Conservation (phyloP, 805 yeast genomes). For the Saccharomycopsis vini region DNA sequence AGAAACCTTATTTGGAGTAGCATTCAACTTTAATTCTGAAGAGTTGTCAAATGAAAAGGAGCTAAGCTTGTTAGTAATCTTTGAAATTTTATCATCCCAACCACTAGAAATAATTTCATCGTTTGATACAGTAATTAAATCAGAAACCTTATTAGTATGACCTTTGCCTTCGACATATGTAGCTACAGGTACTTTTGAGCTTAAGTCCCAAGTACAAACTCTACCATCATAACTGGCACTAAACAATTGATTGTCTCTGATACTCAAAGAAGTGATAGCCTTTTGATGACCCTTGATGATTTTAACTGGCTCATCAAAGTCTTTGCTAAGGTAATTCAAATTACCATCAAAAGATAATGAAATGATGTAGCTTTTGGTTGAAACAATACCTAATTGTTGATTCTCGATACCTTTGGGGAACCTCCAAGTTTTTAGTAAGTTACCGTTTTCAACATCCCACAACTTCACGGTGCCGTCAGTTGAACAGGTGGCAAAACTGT, state of each 20-base stretch:
- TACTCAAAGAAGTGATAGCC: conserved; percentile 55
- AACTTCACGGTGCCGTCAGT: conserved; percentile 71
- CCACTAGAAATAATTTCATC: conserved; percentile 45
- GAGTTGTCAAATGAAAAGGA: conserved; percentile 27
- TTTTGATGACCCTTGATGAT: conserved; percentile 73
- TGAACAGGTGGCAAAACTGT: conserved; percentile 64
- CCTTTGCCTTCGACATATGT: conserved; percentile 29
- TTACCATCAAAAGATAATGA: conserved; percentile 69
- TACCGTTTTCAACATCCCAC: conserved; percentile 45
- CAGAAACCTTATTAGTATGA: conserved; percentile 64
- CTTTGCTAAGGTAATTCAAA: conserved; percentile 47
- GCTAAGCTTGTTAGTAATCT: background rate
- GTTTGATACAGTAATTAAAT: conserved; percentile 32
- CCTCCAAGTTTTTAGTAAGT: conserved; percentile 41
- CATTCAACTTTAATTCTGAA: conserved; percentile 25
- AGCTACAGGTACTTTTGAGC: conserved; percentile 27
- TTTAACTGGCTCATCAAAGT: conserved; percentile 24
- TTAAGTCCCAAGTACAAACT: conserved; percentile 48
- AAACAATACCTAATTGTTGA: conserved; percentile 76
- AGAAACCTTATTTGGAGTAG: conserved; percentile 45
- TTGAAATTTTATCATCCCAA: conserved; percentile 78
- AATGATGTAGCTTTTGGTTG: conserved; percentile 49
- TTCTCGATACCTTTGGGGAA: conserved; percentile 40
- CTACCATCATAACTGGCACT: conserved; percentile 84
- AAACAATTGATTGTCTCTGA: conserved; percentile 27